These are phyloP conservation scores for Mycena kentingensis DNA, from an alignment of 768 basidiomycete genomes.

Conservation along the genomic window DNA sequence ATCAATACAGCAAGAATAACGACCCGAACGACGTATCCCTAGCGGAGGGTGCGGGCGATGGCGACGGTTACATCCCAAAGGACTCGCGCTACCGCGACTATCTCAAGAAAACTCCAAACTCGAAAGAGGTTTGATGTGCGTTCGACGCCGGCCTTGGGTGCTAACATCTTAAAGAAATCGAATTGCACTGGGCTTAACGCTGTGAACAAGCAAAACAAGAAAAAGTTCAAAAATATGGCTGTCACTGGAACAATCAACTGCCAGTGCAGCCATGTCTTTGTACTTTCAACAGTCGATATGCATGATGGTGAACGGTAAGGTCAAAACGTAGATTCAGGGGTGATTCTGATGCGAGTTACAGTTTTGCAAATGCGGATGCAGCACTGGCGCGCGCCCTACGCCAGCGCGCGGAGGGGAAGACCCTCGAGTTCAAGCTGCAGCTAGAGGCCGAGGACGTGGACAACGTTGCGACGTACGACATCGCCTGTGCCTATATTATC, in stretches of 20 bases:
- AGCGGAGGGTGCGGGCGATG: background rate
- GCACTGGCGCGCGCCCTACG: slow-evolving; percentile 4
- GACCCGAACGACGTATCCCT: slow-evolving; percentile 8
- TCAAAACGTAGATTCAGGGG: background rate
- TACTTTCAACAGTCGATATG: slow-evolving; percentile 21
- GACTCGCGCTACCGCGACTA: slow-evolving; percentile 5
- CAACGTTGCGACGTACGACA: slow-evolving; percentile 17
- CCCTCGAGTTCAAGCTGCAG: background rate
- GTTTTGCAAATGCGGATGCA: slow-evolving; percentile 20
- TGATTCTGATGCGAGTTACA: background rate
- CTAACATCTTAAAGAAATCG: slow-evolving; percentile 18
- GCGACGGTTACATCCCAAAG: background rate
- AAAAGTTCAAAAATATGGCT: slow-evolving; percentile 26
- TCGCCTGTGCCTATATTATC: slow-evolving; percentile 21
- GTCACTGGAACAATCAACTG: slow-evolving; percentile 25
- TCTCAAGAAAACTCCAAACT: background rate
- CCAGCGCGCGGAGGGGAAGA: background rate
- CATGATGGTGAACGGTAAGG: slow-evolving; percentile 22
- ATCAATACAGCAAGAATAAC: slow-evolving; percentile 7
- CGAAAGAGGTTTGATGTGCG: background rate
- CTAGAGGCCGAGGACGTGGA: slow-evolving; percentile 1
- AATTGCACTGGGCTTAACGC: slow-evolving; percentile 27
- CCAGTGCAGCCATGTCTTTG: slow-evolving; percentile 24
- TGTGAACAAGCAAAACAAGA: slow-evolving; percentile 26
- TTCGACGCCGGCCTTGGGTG: background rate